phyloP scores from a whole-genome alignment of 257 asterid genomes.

The Echites panduratus region DNA sequence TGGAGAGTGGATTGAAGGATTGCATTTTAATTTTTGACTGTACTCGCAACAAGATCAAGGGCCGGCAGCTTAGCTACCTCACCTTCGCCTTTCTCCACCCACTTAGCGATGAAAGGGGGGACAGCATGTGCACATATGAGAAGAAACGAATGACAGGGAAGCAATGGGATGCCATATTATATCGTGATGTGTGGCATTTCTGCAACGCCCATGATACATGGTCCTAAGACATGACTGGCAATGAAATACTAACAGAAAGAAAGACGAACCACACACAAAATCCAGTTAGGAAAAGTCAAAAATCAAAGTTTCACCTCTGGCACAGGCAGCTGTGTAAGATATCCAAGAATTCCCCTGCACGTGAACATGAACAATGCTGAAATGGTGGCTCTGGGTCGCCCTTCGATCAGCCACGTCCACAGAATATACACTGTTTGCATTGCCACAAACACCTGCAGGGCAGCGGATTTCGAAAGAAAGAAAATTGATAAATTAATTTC shows the following conservation, averaged over 20 bases:
- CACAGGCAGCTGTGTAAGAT: constrained; percentile 81
- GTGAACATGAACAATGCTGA: constrained; percentile 93
- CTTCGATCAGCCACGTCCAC: constrained; percentile 83
- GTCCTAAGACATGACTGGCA: not conserved
- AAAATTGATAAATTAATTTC: not conserved
- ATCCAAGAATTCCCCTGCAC: constrained; percentile 87
- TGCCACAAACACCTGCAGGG: constrained; percentile 57
- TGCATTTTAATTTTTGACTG: too few relatives aligned
- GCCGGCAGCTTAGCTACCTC: too few relatives aligned
- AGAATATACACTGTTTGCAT: constrained; percentile 77
- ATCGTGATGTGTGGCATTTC: not conserved
- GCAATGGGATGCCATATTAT: not conserved
- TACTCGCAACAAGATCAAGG: too few relatives aligned
- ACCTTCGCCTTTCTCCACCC: too few relatives aligned
- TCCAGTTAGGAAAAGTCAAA: not conserved
- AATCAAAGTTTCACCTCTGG: constrained; percentile 49
- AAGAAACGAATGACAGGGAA: not conserved
- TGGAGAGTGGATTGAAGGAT: too few relatives aligned
- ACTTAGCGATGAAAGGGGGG: too few relatives aligned
- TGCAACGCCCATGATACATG: not conserved
- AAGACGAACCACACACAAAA: not conserved
- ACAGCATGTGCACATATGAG: too few relatives aligned
- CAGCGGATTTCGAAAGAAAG: not conserved
- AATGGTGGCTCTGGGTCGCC: constrained; percentile 73
- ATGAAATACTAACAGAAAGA: not conserved